phyloP scores from a whole-genome alignment of 768 basidiomycete species.

The Tulasnella sp. region DNA sequence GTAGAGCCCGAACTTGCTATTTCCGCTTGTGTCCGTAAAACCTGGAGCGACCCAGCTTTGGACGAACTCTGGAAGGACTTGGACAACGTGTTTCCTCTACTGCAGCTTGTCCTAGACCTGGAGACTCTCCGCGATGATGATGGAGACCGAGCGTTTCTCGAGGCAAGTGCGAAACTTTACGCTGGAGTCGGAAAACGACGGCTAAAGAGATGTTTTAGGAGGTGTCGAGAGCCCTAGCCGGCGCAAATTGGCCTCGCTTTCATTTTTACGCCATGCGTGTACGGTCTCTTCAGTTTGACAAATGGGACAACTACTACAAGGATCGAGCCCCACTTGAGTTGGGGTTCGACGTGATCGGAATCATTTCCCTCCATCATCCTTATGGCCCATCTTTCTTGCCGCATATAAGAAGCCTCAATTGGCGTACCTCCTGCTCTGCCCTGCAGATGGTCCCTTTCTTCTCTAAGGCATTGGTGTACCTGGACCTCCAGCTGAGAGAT shows the following conservation, averaged over 20 bases:
- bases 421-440: not conserved
- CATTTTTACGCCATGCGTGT: not conserved
- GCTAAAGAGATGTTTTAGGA: not conserved
- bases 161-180: no score
- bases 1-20: not conserved
- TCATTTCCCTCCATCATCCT: not conserved
- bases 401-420: not conserved
- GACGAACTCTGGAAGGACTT: slow-evolving; percentile 1
- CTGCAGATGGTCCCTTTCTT: not conserved
- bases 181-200: no score
- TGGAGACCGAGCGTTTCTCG: no score
- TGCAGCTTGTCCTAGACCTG: not conserved
- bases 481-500: not conserved
- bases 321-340: no score
- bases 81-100: not conserved
- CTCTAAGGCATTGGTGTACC: not conserved
- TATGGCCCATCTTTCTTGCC: not conserved
- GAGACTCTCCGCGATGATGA: no score
- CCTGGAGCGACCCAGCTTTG: not conserved
- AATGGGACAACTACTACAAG: no score
- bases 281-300: no score
- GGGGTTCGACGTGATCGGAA: not conserved
- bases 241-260: not conserved
- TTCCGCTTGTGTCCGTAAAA: not conserved
- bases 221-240: not conserved